Evolutionary conservation across 495 filamentous ascomycete genomes (phyloP).

Genomic region (Penicillium goetzii): DNA sequence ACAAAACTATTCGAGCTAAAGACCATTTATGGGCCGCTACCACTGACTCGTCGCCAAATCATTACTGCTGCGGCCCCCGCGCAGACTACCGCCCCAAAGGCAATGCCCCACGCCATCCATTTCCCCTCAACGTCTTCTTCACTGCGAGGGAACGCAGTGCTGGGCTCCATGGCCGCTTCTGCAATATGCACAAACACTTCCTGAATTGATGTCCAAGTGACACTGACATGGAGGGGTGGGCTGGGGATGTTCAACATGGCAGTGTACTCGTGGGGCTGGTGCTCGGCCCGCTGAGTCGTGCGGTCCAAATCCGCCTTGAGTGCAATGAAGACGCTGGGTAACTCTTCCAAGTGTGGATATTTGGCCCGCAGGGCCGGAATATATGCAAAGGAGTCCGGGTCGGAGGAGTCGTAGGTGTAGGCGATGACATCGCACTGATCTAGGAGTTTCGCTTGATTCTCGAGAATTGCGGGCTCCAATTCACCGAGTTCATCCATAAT

Average conservation of each 20-base stretch:
- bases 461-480: slow-evolving; percentile 87
- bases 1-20: slow-evolving; percentile 11
- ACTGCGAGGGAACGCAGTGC: slow-evolving; percentile 80
- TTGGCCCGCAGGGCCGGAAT: slow-evolving; percentile 79
- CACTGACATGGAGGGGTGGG: slow-evolving; percentile 89
- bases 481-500: slow-evolving; percentile 97
- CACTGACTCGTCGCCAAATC: slow-evolving; percentile 65
- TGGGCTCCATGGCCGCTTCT: slow-evolving; percentile 88
- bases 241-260: slow-evolving; percentile 70
- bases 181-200: slow-evolving; percentile 90
- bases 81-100: slow-evolving; percentile 77
- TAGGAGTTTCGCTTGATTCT: slow-evolving; percentile 88
- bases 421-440: slow-evolving; percentile 91
- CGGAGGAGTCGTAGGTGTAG: slow-evolving; percentile 95
- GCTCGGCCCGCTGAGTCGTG: slow-evolving; percentile 86
- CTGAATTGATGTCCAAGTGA: slow-evolving; percentile 85
- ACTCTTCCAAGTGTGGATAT: slow-evolving; percentile 79
- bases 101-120: slow-evolving; percentile 82
- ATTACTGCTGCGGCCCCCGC: slow-evolving; percentile 80
- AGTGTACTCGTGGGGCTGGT: slow-evolving; percentile 93
- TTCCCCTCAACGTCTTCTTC: slow-evolving; percentile 82
- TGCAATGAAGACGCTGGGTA: slow-evolving; percentile 88
- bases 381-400: slow-evolving; percentile 92
- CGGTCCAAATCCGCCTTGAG: slow-evolving; percentile 94
- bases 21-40: slow-evolving; percentile 35